These are phyloP conservation scores for Pythium plurisporium DNA, from an alignment of 352 stramenopile genomes.

Conservation along the genomic window DNA sequence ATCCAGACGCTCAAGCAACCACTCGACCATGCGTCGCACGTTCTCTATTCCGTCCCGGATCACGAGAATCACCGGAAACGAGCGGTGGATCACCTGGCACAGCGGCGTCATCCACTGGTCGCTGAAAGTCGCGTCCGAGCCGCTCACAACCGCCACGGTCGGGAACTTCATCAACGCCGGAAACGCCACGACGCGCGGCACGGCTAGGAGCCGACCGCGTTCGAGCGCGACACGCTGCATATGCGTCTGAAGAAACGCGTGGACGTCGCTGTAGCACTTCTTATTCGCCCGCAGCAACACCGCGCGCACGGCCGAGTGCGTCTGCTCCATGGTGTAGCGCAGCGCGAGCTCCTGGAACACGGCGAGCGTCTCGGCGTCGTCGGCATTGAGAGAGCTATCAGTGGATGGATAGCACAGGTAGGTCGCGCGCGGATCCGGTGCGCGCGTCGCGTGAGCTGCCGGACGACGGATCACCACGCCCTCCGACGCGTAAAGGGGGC, in stretches of 20 bases:
- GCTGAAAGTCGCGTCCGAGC: conserved; percentile 66
- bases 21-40: conserved; percentile 62
- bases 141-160: conserved; percentile 54
- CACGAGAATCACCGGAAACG: conserved; percentile 61
- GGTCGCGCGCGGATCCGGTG: not conserved
- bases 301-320: conserved; percentile 43
- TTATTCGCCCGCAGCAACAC: conserved; percentile 63
- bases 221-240: conserved; percentile 19
- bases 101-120: conserved; percentile 74
- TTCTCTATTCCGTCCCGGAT: conserved; percentile 48
- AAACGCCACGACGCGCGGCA: conserved; percentile 14
- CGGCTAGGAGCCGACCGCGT: not conserved
- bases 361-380: conserved; percentile 17
- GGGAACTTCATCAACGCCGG: conserved; percentile 22
- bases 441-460: not conserved
- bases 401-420: not conserved
- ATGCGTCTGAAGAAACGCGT: conserved; percentile 58
- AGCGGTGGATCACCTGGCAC: conserved; percentile 56
- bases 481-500: not conserved
- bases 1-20: conserved; percentile 50
- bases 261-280: conserved; percentile 58
- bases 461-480: conserved; percentile 10
- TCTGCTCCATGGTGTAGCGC: conserved; percentile 55
- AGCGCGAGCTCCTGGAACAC: conserved; percentile 61
- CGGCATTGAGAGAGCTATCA: not conserved